phyloP scores from a whole-genome alignment of 768 basidiomycete species.

The Paxillus ammoniavirescens region DNA sequence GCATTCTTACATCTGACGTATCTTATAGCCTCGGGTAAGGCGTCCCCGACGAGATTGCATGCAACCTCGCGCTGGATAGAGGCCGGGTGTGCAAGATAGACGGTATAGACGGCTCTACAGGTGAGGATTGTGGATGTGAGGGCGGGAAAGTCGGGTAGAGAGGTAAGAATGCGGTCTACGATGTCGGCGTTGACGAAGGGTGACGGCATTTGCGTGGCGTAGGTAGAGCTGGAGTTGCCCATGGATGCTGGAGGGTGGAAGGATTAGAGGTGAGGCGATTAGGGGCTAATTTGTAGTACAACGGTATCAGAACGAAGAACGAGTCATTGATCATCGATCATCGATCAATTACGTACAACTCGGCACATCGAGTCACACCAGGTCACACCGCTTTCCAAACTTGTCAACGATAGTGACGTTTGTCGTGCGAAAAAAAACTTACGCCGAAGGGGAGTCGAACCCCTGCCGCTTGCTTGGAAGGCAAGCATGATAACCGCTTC shows the following conservation, averaged over 20 bases:
- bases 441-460: conserved; percentile 73
- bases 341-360: no score
- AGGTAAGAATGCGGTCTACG: conserved; percentile 25
- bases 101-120: conserved; percentile 23
- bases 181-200: conserved; percentile 30
- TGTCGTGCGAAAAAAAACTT: conserved; percentile 3
- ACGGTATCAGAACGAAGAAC: no score
- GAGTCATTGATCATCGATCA: no score
- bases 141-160: conserved; percentile 23
- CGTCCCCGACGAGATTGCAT: conserved; percentile 28
- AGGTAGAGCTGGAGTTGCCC: not conserved
- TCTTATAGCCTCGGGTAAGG: conserved; percentile 28
- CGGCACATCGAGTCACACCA: no score
- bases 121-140: conserved; percentile 21
- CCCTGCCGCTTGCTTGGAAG: conserved; percentile 80
- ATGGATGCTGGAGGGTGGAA: not conserved
- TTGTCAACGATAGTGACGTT: no score
- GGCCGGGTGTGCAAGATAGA: conserved; percentile 26
- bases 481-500: conserved; percentile 94
- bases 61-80: conserved; percentile 29
- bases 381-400: no score
- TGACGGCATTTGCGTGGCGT: not conserved
- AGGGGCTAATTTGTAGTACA: not conserved
- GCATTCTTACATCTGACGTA: conserved; percentile 17
- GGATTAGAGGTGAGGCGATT: not conserved